These are phyloP conservation scores for Podospora bellae-mahoneyi DNA, from an alignment of 495 filamentous ascomycete genomes.

Conservation along the genomic window DNA sequence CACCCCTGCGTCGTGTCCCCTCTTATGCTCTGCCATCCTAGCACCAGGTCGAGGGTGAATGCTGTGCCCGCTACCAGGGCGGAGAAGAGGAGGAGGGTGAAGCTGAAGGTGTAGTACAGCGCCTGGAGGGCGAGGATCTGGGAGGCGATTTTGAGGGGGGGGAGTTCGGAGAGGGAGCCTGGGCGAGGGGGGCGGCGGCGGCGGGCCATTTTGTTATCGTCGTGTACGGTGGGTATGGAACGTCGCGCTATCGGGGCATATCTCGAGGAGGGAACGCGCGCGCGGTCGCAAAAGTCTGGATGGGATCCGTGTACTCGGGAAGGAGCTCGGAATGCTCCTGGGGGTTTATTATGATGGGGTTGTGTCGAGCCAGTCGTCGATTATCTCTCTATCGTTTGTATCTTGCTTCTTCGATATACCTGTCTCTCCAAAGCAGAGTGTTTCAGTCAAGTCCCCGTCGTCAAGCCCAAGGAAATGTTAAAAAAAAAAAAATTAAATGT, in stretches of 20 bases:
- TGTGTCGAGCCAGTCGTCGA: too few relatives aligned
- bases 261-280: background rate
- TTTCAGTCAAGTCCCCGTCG: too few relatives aligned
- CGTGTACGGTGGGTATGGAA: background rate
- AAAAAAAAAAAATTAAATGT: too few relatives aligned
- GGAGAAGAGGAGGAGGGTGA: constrained; percentile 82
- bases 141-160: constrained; percentile 76
- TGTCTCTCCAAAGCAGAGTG: too few relatives aligned
- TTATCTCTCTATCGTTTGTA: too few relatives aligned
- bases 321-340: too few relatives aligned
- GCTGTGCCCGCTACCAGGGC: constrained; percentile 72
- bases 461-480: too few relatives aligned
- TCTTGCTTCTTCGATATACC: too few relatives aligned
- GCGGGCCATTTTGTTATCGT: constrained; percentile 55
- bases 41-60: constrained; percentile 67
- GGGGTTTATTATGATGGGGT: too few relatives aligned
- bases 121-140: constrained; percentile 86
- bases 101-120: constrained; percentile 73
- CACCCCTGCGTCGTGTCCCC: constrained; percentile 92
- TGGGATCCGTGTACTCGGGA: too few relatives aligned
- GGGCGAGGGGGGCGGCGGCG: constrained; percentile 73
- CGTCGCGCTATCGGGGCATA: background rate
- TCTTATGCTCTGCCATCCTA: constrained; percentile 76
- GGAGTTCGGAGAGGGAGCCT: constrained; percentile 75
- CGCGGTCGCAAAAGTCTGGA: too few relatives aligned